Base-by-base conservation (phyloP, 139 green algal species). In the Tetradesmus lagerheimii region DNA sequence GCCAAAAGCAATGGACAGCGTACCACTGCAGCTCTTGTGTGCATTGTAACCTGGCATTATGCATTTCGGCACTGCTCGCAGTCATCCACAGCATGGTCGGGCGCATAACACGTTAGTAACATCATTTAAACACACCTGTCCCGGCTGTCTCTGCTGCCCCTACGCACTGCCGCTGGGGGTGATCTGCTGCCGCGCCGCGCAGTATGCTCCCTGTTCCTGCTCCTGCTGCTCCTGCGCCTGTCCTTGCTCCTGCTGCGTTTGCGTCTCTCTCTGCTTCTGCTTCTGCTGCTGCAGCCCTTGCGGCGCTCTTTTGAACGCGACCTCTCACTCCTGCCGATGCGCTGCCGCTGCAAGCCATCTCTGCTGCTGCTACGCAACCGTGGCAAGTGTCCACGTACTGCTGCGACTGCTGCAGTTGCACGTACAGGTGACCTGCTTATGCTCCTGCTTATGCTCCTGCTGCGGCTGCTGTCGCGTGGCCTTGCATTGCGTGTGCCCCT, bases 381-480 rank as follows among this genome's bases (percentile, higher is more conserved):
- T 31, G 57, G 23, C 47, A 14, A 62, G 47, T 14, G 47, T 14
- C 47, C 47, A 76, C 29, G 66, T 31, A 23, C 20, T 82, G 35
- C 76, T 53, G 37, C 76, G 53, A 37, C 76, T 82, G 76, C 38
- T 45, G 38, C 25, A 47, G 50, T 15, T 87, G 34, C 50, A 34
- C 41, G 38, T 45, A 20, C 9, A 1, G 27, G 80, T 41, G 80
- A 41, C 43, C 27, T 67, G 80, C 80, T 85, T 39, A 39, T 84
- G 78, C 41, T 67, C 20, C 85, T 80, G 29, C 41, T 67, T 18
- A 78, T 80, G 29, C 84, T 80, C 16, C 64, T 57, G 84, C 66
- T 57, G 20, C 64, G 62, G 84, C 1, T 43, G 64, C 64, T 43
- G 35, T n/a, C 15, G 4, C 34, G 31, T 6, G 11, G 16, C 0